phyloP scores from a whole-genome alignment of 1,139 yeast genomes.

The Eremothecium sinecaudum region DNA sequence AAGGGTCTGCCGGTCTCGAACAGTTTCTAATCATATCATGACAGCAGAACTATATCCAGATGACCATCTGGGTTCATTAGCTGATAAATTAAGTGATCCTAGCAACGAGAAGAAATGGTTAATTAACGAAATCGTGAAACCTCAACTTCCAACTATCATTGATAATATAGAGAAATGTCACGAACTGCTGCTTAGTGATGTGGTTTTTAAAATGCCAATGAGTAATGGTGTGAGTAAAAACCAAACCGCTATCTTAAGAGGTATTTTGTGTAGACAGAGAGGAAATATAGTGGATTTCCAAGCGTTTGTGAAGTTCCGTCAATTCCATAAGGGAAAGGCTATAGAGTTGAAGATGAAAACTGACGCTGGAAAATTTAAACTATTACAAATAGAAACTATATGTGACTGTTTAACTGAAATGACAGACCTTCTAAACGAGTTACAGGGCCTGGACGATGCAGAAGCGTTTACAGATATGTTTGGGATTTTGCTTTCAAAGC shows the following conservation, averaged over 20 bases:
- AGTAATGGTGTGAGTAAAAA: conserved; percentile 15
- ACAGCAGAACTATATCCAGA: conserved; percentile 26
- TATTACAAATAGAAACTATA: conserved; percentile 20
- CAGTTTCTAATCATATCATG: too few species aligned
- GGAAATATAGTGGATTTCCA: conserved; percentile 25
- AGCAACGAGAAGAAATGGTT: conserved; percentile 24
- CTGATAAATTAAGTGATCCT: conserved; percentile 7
- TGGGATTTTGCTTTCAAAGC: conserved; percentile 14
- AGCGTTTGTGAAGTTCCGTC: conserved; percentile 23
- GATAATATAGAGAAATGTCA: conserved; percentile 33
- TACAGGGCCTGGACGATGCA: conserved; percentile 17
- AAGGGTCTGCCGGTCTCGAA: too few species aligned
- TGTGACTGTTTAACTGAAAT: conserved; percentile 14
- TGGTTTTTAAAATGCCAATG: conserved; percentile 29
- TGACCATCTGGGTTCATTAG: conserved; percentile 16
- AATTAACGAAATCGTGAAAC: conserved; percentile 31
- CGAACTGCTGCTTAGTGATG: conserved; percentile 27
- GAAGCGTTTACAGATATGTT: conserved; percentile 16
- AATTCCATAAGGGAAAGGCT: conserved; percentile 25
- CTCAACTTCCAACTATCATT: conserved; percentile 32
- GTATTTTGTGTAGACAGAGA: conserved; percentile 25
- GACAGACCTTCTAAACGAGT: conserved; percentile 14
- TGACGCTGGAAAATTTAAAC: conserved; percentile 15
- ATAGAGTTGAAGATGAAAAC: conserved; percentile 18
- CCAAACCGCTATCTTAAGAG: conserved; percentile 18